Evolutionary conservation across 768 basidiomycete species (phyloP).

Genomic region (Lepiota venenata): DNA sequence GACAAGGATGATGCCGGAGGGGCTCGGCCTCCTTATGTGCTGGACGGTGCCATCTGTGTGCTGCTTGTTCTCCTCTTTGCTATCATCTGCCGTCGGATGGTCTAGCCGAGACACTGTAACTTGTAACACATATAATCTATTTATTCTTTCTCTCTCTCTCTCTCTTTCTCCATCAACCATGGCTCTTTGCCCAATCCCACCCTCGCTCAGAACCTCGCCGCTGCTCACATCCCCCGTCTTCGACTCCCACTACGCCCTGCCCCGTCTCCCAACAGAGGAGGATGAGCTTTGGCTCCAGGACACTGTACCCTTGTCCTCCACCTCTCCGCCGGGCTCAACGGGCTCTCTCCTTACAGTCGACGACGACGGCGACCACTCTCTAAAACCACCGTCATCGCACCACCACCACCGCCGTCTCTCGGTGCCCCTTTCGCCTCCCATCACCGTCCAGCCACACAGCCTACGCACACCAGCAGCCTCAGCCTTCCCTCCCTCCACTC

Average conservation of each 20-base stretch:
- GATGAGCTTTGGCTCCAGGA: slow-evolving; percentile 65
- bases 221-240: slow-evolving; percentile 53
- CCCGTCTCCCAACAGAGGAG: slow-evolving; percentile 40
- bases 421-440: slow-evolving; percentile 11
- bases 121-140: slow-evolving; percentile 9
- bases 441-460: slow-evolving; percentile 1
- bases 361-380: background rate
- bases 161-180: slow-evolving; percentile 15
- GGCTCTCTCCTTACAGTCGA: slow-evolving; percentile 4
- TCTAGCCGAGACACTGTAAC: slow-evolving; percentile 24
- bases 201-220: slow-evolving; percentile 52
- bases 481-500: background rate
- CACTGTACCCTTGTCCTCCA: slow-evolving; percentile 44
- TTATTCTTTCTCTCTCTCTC: background rate
- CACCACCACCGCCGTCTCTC: background rate
- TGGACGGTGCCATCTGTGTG: slow-evolving; percentile 75
- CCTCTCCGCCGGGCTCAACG: slow-evolving; percentile 14
- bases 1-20: slow-evolving; percentile 14
- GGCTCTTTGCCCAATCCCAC: slow-evolving; percentile 49
- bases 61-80: slow-evolving; percentile 66
- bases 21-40: slow-evolving; percentile 52
- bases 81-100: slow-evolving; percentile 60
- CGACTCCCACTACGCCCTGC: slow-evolving; percentile 28
- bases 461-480: background rate
- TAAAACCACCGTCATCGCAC: background rate